Evolutionary conservation across 441 rosid species (phyloP), one percentile per base, ranked within the genome.

Genomic region (Corymbia calophylla): DNA sequence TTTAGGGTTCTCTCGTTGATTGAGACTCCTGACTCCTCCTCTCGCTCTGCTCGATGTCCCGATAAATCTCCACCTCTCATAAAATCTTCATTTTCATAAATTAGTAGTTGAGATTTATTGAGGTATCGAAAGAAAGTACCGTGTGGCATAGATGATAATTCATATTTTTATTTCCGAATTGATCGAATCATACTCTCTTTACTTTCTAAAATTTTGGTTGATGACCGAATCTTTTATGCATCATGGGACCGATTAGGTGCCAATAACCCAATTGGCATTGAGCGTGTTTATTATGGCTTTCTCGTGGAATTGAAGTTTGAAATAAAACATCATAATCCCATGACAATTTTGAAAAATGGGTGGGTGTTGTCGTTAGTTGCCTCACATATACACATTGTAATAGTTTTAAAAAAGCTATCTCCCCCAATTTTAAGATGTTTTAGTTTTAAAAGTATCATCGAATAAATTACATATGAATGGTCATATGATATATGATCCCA

Each of bases 101-200:
- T 53, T 51, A 51, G 15, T 15, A 0, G 16, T 51, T 13, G 53
- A 51, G 53, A 13, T 51, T 51, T 51, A 51, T 1, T 5, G 53
- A 51, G 53, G 16, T 51, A 51, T 51, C 15, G 53, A 51, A 51
- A 51, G 53, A 39, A 14, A 12, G 5, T 17, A 53, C 6, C 17
- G 54, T 5, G 19, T 0, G 7, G 7, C 7, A 53, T 53, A 5
- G 1, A 15, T 17, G 1, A 15, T 17, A 15, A 17, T 64, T 29
- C 1, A 11, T 35, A n/a, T n/a, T 1, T 7, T 7, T n/a, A 29
- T 14, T n/a, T 3, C 18, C 0, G 70, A 64, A 64, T 64, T 7
- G 35, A 18, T 64, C 35, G 16, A 15, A n/a, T n/a, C 7, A 6
- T 62, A 5, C 9, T 29, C 27, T 29, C 8, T 62, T 31, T 62